Percentiles rank a stretch among this genome's conserved stretches.
phyloP scores from a whole-genome alignment of 164 flowering plant species.

The Malania oleifera region DNA sequence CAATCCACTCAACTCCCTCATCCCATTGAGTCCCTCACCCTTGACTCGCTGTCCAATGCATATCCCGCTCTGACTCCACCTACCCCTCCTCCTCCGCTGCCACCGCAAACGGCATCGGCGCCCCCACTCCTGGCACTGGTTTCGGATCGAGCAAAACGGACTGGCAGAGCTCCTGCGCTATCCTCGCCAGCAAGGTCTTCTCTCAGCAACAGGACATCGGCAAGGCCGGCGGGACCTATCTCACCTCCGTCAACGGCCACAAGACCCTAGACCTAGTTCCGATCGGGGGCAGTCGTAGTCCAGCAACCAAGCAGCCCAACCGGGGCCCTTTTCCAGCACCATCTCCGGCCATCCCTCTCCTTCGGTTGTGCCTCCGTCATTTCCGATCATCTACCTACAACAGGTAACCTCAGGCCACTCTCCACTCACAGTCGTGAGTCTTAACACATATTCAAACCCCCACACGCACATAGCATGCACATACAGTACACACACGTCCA shows the following conservation, averaged over 20 bases:
- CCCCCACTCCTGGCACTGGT: background rate
- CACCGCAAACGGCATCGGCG: constrained; percentile 26
- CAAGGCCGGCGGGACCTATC: constrained; percentile 19
- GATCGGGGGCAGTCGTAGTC: too few species aligned
- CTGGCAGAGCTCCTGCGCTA: constrained; percentile 89
- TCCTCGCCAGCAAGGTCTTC: constrained; percentile 62
- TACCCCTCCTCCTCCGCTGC: background rate
- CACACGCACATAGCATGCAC: too few species aligned
- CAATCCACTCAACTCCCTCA: constrained; percentile 8
- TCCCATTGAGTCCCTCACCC: background rate
- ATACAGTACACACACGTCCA: too few species aligned
- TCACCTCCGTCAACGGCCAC: constrained; percentile 58
- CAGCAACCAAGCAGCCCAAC: too few species aligned
- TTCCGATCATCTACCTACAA: too few species aligned
- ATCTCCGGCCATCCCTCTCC: too few species aligned
- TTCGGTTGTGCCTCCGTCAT: too few species aligned
- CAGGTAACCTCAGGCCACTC: too few species aligned
- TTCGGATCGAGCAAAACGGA: constrained; percentile 40
- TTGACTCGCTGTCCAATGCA: constrained; percentile 22
- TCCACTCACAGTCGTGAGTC: too few species aligned
- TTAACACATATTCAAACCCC: too few species aligned
- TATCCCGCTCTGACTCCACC: constrained; percentile 28
- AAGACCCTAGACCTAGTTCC: constrained; percentile 64
- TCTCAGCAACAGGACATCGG: constrained; percentile 38
- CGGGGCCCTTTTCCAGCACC: too few species aligned